Evolutionary conservation across 176 grass and related monocot species (phyloP), one percentile per base, ranked within the genome.

Genomic region (Ampelocalamus luodianensis): DNA sequence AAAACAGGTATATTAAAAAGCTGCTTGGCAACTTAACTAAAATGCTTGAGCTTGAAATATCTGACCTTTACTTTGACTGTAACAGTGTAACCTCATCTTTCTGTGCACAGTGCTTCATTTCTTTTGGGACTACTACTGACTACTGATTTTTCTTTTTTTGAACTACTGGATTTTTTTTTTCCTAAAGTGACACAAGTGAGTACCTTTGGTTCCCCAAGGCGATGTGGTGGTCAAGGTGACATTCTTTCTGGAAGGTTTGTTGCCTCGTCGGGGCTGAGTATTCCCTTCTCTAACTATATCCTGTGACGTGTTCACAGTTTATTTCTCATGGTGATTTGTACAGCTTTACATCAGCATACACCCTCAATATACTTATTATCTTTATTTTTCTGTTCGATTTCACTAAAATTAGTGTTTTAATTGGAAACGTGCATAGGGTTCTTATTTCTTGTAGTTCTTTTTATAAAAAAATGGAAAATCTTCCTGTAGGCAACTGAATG

Each of bases 151-250:
- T 5, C 1, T 51, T 64, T 26, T 22, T 22, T 82, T 65, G 16
- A 87, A 45, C 48, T 90, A 24, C 9, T 87, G 20, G 65, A 43
- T 66, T 77, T 75, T 65, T 72, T 64, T 71, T 62, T 65, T n/a
- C n/a, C 22, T 93, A 18, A 68, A 98, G 96, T 98, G 38, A 87
- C 86, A 12, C 90, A 89, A 78, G 96, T 98, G 49, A 92, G 96
- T 89, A 93, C 77, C 56, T 90, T 89, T 84, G 96, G 96, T 70
- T 98, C 96, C 48, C 93, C 93, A 74, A 92, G 96, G 65, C 90
- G 93, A 74, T 98, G 96, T 83, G 96, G 96, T 63, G 96, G 96
- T 86, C 96, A 98, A 91, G 96, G 96, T 18, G 96, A 98, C 63
- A 95, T 98, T 72, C 93, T 98, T 68, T 92, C 91, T 81, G 96